A percentile compares a stretch with the other conserved stretches of the same genome.
These are phyloP conservation scores for Abelmoschus esculentus DNA, from an alignment of 345 rosid genomes.

Conservation along the genomic window DNA sequence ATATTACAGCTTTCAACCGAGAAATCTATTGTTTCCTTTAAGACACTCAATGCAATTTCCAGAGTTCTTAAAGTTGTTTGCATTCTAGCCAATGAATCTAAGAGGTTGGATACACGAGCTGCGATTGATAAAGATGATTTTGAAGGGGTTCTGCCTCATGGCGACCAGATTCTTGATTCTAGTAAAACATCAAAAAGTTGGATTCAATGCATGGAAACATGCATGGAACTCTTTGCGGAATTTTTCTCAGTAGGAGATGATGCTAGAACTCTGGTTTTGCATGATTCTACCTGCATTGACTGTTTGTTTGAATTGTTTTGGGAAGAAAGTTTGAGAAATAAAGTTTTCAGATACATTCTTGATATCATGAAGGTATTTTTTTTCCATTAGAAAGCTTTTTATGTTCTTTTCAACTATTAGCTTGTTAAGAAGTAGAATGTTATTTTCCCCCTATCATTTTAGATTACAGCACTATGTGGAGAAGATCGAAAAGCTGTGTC, in stretches of 20 bases:
- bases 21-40: slow-evolving; percentile 63
- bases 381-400: slow-evolving; percentile 11
- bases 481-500: slow-evolving; percentile 66
- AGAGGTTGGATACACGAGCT: slow-evolving; percentile 28
- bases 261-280: slow-evolving; percentile 55
- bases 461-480: slow-evolving; percentile 47
- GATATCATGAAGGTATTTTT: slow-evolving; percentile 77
- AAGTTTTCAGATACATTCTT: slow-evolving; percentile 55
- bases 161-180: slow-evolving; percentile 29
- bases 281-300: slow-evolving; percentile 53
- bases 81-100: slow-evolving; percentile 60
- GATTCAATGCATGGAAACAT: slow-evolving; percentile 56
- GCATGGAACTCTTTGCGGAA: slow-evolving; percentile 51
- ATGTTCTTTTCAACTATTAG: slow-evolving; percentile 2
- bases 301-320: slow-evolving; percentile 87
- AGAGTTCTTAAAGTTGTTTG: slow-evolving; percentile 76
- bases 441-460: slow-evolving; percentile 13
- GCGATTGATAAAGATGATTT: slow-evolving; percentile 22
- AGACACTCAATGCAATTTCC: slow-evolving; percentile 58
- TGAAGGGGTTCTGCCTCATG: slow-evolving; percentile 23
- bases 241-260: slow-evolving; percentile 54
- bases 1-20: slow-evolving; percentile 59
- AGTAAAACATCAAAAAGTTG: slow-evolving; percentile 32
- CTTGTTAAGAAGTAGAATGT: slow-evolving; percentile 7
- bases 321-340: slow-evolving; percentile 64